These are phyloP conservation scores for Nemania bipapillata DNA, from an alignment of 2,329 filamentous ascomycete genomes.

Conservation along the genomic window DNA sequence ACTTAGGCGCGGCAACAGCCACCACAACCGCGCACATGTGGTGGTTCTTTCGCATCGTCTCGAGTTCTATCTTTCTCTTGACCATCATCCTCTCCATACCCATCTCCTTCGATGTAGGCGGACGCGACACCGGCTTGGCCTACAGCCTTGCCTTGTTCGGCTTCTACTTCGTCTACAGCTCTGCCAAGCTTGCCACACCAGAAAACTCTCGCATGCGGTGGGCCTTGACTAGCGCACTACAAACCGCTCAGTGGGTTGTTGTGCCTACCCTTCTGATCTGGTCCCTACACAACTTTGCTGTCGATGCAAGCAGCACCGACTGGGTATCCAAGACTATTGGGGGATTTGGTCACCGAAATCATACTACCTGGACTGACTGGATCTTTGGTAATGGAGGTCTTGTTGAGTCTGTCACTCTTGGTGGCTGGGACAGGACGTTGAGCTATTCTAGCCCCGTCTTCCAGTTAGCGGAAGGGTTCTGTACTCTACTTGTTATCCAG, in stretches of 20 bases:
- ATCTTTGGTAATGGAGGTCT: conserved; percentile 87
- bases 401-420: conserved; percentile 81
- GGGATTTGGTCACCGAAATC: conserved; percentile 68
- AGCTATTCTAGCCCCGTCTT: conserved; percentile 93
- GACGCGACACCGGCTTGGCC: conserved; percentile 89
- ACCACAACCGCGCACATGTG: conserved; percentile 73
- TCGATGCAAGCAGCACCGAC: conserved; percentile 79
- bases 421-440: conserved; percentile 87
- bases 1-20: conserved; percentile 51
- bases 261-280: conserved; percentile 90
- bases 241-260: conserved; percentile 84
- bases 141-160: conserved; percentile 89
- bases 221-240: conserved; percentile 74
- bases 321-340: conserved; percentile 86
- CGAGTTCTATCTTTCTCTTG: conserved; percentile 85
- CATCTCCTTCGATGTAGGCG: conserved; percentile 96
- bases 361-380: conserved; percentile 81
- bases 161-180: conserved; percentile 91
- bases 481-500: conserved; percentile 94
- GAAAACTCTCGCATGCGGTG: conserved; percentile 78
- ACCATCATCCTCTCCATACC: conserved; percentile 95
- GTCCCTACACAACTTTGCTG: conserved; percentile 93
- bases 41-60: conserved; percentile 80
- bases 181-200: conserved; percentile 82
- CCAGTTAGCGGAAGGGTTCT: conserved; percentile 95